Evolutionary conservation across 768 basidiomycete species (phyloP).

Genomic region (Pulveroboletus sp.): DNA sequence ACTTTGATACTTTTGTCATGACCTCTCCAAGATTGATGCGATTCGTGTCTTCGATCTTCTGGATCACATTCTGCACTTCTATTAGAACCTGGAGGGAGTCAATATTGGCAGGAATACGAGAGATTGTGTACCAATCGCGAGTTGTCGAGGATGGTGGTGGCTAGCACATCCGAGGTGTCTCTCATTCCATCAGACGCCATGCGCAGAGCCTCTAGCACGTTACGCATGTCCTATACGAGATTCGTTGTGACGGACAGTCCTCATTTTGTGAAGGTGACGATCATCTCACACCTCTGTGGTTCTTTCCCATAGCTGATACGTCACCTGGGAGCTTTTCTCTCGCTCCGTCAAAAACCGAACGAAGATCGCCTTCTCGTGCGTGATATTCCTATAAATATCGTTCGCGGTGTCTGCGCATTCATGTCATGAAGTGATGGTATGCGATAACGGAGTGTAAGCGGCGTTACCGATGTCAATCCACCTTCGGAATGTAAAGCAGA

Average conservation of each 20-base stretch:
- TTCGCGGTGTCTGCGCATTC: conserved; percentile 51
- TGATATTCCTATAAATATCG: conserved; percentile 63
- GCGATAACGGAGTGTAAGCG: conserved; percentile 6
- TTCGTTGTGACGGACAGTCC: background rate
- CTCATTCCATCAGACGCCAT: conserved; percentile 16
- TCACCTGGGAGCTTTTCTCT: conserved; percentile 35
- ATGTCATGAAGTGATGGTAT: conserved; percentile 4
- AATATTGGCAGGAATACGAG: background rate
- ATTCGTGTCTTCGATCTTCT: conserved; percentile 19
- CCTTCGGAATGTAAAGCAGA: conserved; percentile 68
- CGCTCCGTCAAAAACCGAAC: conserved; percentile 42
- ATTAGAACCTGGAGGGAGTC: conserved; percentile 19
- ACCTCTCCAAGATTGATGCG: conserved; percentile 17
- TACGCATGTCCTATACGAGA: conserved; percentile 27
- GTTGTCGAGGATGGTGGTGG: conserved; percentile 8
- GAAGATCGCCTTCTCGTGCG: conserved; percentile 50
- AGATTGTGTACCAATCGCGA: conserved; percentile 19
- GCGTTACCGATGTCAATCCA: conserved; percentile 69
- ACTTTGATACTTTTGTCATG: conserved; percentile 19
- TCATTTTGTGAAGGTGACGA: conserved; percentile 1
- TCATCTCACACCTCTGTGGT: conserved; percentile 20
- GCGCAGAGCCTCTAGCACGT: conserved; percentile 17
- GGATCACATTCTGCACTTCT: conserved; percentile 19
- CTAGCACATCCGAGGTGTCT: conserved; percentile 20
- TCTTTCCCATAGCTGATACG: conserved; percentile 29